Evolutionary conservation across 257 asterid genomes (phyloP).

Genomic region (Haberlea rhodopensis): DNA sequence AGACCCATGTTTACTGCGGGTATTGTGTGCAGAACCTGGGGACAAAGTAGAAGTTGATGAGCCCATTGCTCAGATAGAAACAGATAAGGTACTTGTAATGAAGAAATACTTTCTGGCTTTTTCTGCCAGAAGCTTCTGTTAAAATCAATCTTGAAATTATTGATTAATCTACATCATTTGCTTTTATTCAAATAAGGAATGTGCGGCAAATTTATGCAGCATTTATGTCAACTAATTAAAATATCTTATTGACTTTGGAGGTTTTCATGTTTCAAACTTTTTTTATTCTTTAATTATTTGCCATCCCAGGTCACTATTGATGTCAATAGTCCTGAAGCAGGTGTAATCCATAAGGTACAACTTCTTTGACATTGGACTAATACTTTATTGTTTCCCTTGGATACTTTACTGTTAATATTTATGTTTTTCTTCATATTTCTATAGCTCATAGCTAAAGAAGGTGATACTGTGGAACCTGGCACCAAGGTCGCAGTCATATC

Average conservation of each 20-base stretch:
- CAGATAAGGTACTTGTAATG: conserved; percentile 70
- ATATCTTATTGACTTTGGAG: conserved; percentile 2
- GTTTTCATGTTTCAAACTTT: too few relatives aligned
- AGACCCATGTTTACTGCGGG: conserved; percentile 19
- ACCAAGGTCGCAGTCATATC: conserved; percentile 84
- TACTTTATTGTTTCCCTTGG: background rate
- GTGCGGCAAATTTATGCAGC: conserved; percentile 9
- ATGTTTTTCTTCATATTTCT: conserved; percentile 11
- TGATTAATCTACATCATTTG: background rate
- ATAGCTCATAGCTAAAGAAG: conserved; percentile 89
- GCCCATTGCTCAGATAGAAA: conserved; percentile 96
- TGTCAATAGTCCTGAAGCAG: conserved; percentile 98
- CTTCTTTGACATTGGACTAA: conserved; percentile 16
- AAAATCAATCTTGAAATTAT: background rate
- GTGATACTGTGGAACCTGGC: conserved; percentile 96
- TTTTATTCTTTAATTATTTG: conserved; percentile 28
- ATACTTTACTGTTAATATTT: conserved; percentile 19
- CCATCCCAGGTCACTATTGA: conserved; percentile 83
- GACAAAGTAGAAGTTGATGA: conserved; percentile 86
- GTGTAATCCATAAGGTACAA: conserved; percentile 82
- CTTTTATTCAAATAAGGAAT: background rate
- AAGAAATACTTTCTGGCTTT: background rate
- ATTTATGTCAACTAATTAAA: conserved; percentile 6
- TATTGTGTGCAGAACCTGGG: conserved; percentile 67
- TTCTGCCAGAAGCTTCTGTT: background rate